A percentile compares a stretch with the other conserved stretches of the same genome.
phyloP scores from a whole-genome alignment of 2,329 filamentous ascomycete species.

The Trichoderma sp. region DNA sequence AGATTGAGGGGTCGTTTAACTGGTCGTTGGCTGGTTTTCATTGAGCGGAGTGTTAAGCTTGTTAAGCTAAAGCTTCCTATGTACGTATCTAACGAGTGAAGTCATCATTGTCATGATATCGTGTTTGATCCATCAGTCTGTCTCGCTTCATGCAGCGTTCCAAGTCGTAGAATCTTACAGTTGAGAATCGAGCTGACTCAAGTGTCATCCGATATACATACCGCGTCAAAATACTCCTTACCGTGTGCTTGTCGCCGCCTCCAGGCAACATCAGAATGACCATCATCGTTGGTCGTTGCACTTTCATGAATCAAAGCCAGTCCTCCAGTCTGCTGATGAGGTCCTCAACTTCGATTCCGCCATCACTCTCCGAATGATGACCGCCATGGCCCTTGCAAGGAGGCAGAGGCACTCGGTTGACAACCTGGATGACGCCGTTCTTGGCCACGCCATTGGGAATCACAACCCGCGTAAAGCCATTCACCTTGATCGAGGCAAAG shows the following conservation, averaged over 20 bases:
- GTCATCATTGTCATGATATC: slow-evolving; percentile 2
- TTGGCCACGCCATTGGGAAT: slow-evolving; percentile 71
- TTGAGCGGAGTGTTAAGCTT: slow-evolving; percentile 1
- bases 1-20: too few species aligned
- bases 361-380: slow-evolving; percentile 9
- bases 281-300: not conserved
- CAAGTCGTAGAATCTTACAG: not conserved
- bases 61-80: not conserved
- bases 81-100: not conserved
- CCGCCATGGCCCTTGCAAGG: slow-evolving; percentile 50
- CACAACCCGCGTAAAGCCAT: slow-evolving; percentile 67
- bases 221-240: not conserved
- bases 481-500: slow-evolving; percentile 72
- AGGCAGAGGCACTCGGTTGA: slow-evolving; percentile 73
- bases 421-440: slow-evolving; percentile 82
- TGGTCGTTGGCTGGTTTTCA: not conserved
- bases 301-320: slow-evolving; percentile 31
- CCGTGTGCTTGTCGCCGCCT: not conserved
- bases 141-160: slow-evolving; percentile 1
- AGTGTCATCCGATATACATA: slow-evolving; percentile 5
- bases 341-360: slow-evolving; percentile 37
- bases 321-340: slow-evolving; percentile 37
- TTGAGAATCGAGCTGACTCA: not conserved
- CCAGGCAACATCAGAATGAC: not conserved
- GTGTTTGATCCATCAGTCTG: not conserved